phyloP scores from a whole-genome alignment of 345 rosid genomes.

The Heritiera fomes region DNA sequence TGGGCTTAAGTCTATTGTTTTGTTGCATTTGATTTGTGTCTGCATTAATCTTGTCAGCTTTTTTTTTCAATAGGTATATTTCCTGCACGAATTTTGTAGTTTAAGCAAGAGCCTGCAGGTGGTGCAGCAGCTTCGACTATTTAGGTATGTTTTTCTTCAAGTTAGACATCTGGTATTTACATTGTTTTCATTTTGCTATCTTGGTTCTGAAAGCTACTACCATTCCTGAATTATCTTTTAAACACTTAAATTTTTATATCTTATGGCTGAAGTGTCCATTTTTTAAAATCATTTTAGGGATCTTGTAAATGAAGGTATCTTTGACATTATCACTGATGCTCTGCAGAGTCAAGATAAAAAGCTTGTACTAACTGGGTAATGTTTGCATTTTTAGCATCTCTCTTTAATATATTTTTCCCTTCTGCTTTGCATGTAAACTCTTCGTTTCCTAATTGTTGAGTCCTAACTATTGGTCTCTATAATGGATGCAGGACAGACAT shows the following conservation, averaged over 20 bases:
- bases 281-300: conserved; percentile 52
- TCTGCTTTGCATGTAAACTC: background rate
- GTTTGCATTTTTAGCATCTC: conserved; percentile 13
- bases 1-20: background rate
- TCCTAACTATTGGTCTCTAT: conserved; percentile 35
- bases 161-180: conserved; percentile 15
- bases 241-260: background rate
- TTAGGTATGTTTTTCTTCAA: conserved; percentile 47
- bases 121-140: conserved; percentile 87
- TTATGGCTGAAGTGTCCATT: conserved; percentile 7
- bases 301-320: conserved; percentile 71
- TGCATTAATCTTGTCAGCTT: conserved; percentile 12
- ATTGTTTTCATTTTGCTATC: background rate
- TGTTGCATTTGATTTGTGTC: background rate
- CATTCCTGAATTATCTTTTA: background rate
- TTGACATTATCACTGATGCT: conserved; percentile 69
- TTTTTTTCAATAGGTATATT: conserved; percentile 55
- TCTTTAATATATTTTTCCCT: conserved; percentile 9
- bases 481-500: conserved; percentile 93
- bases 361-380: conserved; percentile 86
- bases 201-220: background rate
- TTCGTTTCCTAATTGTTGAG: background rate
- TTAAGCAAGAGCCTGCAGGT: conserved; percentile 84
- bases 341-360: conserved; percentile 75
- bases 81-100: conserved; percentile 87